Conservation (phyloP, 768 basidiomycete species). For the Amanita muscaria region DNA sequence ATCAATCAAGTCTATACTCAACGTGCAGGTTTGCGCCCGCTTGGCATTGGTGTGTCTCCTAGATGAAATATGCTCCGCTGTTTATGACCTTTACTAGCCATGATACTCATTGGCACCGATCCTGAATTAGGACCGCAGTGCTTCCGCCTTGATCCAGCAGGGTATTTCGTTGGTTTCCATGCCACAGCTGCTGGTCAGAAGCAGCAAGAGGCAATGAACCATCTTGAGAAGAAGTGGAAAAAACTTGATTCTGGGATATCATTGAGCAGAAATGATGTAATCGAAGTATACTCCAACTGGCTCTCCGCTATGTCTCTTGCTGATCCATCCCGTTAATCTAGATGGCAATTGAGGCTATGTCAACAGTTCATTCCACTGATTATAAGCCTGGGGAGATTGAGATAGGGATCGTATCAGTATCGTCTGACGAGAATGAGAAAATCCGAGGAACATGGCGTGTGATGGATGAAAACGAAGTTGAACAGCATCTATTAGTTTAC, state of each 20-base stretch:
- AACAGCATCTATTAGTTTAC: constrained; percentile 73
- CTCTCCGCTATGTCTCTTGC: background rate
- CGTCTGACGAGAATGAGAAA: constrained; percentile 64
- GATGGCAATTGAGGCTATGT: constrained; percentile 94
- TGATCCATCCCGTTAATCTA: constrained; percentile 24
- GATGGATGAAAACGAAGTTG: constrained; percentile 69
- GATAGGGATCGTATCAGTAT: constrained; percentile 82
- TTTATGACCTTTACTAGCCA: constrained; percentile 43
- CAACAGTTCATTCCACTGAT: constrained; percentile 89
- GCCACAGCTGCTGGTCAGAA: constrained; percentile 95
- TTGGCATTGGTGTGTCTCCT: constrained; percentile 75
- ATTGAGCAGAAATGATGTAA: constrained; percentile 68
- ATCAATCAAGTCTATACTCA: constrained; percentile 99
- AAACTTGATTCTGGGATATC: constrained; percentile 74
- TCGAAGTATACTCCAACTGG: constrained; percentile 57
- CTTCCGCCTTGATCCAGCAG: constrained; percentile 98
- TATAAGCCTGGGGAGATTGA: constrained; percentile 95
- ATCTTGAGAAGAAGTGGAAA: constrained; percentile 99
- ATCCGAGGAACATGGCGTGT: constrained; percentile 72
- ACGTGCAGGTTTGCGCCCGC: constrained; percentile 90
- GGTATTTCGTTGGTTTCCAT: constrained; percentile 97
- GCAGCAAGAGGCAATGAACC: constrained; percentile 98
- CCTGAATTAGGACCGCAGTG: constrained; percentile 89
- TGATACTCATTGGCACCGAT: constrained; percentile 93
- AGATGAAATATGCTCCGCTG: background rate